Evolutionary conservation across 345 rosid species (phyloP).

Genomic region (Rubroshorea leprosula): DNA sequence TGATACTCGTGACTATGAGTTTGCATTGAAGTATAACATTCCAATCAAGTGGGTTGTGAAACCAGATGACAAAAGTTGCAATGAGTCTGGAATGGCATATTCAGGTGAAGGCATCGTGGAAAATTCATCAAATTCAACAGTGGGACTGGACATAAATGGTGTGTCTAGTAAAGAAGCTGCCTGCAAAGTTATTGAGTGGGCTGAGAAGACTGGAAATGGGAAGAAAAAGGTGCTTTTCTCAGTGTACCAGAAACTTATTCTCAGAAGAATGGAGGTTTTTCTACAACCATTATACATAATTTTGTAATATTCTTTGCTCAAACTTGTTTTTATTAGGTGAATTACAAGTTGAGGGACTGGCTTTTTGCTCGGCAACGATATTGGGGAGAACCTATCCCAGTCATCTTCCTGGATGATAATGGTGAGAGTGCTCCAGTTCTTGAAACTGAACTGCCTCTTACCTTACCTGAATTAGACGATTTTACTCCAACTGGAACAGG

Average conservation of each 20-base stretch:
- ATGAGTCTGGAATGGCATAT: conserved; percentile 48
- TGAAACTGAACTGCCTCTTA: conserved; percentile 79
- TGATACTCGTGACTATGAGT: conserved; percentile 77
- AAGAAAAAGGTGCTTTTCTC: conserved; percentile 66
- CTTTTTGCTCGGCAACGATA: conserved; percentile 97
- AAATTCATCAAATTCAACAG: conserved; percentile 54
- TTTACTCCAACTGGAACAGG: conserved; percentile 93
- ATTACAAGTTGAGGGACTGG: conserved; percentile 95
- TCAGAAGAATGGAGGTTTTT: conserved; percentile 1
- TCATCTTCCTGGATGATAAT: conserved; percentile 59
- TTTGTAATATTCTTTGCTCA: conserved; percentile 1
- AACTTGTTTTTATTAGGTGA: conserved; percentile 47
- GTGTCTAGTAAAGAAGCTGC: conserved; percentile 63
- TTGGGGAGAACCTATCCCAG: conserved; percentile 99
- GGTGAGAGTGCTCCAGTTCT: conserved; percentile 60
- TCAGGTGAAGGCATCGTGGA: conserved; percentile 49
- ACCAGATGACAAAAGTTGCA: conserved; percentile 30
- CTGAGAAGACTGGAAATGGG: conserved; percentile 70
- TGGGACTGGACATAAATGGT: conserved; percentile 79
- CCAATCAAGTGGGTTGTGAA: conserved; percentile 69
- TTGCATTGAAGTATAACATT: conserved; percentile 69
- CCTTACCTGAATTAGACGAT: conserved; percentile 82
- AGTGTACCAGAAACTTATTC: not conserved
- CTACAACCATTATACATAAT: not conserved
- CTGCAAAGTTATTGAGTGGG: conserved; percentile 70